Conservation (phyloP, 768 basidiomycete genomes). For the Termitomyces sp. region DNA sequence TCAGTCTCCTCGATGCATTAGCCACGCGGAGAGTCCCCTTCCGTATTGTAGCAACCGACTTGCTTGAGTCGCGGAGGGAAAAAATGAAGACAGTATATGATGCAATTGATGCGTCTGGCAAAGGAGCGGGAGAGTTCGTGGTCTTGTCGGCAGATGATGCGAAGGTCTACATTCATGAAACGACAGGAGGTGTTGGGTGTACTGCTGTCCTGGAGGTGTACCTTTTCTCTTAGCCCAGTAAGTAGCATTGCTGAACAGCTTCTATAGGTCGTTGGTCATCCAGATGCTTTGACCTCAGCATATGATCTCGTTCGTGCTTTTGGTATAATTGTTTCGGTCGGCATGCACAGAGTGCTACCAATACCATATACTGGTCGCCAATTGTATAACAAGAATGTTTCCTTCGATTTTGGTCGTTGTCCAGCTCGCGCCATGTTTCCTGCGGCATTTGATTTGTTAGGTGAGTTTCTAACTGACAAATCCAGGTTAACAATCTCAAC, state of each 20-base stretch:
- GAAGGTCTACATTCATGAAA: slow-evolving; percentile 42
- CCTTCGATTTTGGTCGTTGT: slow-evolving; percentile 78
- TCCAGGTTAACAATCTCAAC: neutral
- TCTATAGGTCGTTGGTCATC: slow-evolving; percentile 65
- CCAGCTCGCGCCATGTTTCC: slow-evolving; percentile 79
- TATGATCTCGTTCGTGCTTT: slow-evolving; percentile 74
- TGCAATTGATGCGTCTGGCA: slow-evolving; percentile 41
- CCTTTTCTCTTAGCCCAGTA: neutral
- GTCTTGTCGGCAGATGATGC: slow-evolving; percentile 51
- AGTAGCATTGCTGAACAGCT: neutral
- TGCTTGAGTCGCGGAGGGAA: slow-evolving; percentile 49
- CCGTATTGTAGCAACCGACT: slow-evolving; percentile 65
- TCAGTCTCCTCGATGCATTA: slow-evolving; percentile 63
- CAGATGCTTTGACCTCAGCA: slow-evolving; percentile 58
- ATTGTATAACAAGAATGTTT: slow-evolving; percentile 76
- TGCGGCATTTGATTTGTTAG: slow-evolving; percentile 62
- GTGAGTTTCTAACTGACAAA: slow-evolving; percentile 22
- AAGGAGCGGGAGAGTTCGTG: slow-evolving; percentile 46
- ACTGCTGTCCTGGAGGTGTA: slow-evolving; percentile 67
- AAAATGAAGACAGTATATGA: slow-evolving; percentile 60
- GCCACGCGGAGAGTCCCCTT: slow-evolving; percentile 41
- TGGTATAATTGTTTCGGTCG: slow-evolving; percentile 73
- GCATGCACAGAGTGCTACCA: slow-evolving; percentile 56
- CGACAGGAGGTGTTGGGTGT: slow-evolving; percentile 59
- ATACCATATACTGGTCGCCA: slow-evolving; percentile 56